Evolutionary conservation across 2,329 filamentous ascomycete species (phyloP).

Genomic region (Ophiocordyceps camponoti-leonardi): DNA sequence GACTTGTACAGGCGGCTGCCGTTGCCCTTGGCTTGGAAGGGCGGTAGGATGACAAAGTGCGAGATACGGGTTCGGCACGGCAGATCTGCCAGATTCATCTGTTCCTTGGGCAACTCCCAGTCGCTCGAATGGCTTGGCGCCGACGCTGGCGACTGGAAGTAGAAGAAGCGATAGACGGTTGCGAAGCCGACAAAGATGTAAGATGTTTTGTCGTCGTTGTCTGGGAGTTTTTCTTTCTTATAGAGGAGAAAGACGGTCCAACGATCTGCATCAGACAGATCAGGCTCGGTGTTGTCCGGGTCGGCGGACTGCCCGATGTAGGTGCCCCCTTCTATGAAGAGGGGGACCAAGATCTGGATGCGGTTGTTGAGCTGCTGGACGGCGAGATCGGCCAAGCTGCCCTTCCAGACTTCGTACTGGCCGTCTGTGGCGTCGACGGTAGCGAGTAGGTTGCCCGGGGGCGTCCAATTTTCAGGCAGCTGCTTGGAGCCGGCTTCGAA

Average conservation of each 20-base stretch:
- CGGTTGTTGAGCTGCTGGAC: slow-evolving; percentile 60
- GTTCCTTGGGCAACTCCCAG: slow-evolving; percentile 26
- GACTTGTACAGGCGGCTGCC: slow-evolving; percentile 66
- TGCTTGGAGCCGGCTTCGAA: slow-evolving; percentile 42
- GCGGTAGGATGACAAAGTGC: slow-evolving; percentile 81
- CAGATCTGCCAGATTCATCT: slow-evolving; percentile 38
- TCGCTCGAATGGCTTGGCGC: slow-evolving; percentile 20
- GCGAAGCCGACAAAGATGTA: slow-evolving; percentile 81
- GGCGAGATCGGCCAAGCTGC: slow-evolving; percentile 50
- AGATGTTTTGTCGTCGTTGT: slow-evolving; percentile 27
- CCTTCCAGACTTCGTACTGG: slow-evolving; percentile 72
- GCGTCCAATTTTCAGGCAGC: slow-evolving; percentile 34
- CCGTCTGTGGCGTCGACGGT: slow-evolving; percentile 43
- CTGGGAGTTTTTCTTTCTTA: slow-evolving; percentile 35
- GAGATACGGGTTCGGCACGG: slow-evolving; percentile 73
- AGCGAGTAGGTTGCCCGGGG: slow-evolving; percentile 58
- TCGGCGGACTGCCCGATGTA: slow-evolving; percentile 37
- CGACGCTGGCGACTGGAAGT: slow-evolving; percentile 32
- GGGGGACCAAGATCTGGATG: slow-evolving; percentile 64
- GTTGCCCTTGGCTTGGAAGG: slow-evolving; percentile 67
- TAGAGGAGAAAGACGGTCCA: slow-evolving; percentile 91
- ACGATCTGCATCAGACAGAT: slow-evolving; percentile 57
- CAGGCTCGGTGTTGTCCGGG: slow-evolving; percentile 40
- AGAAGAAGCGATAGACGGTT: slow-evolving; percentile 78
- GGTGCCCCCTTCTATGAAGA: slow-evolving; percentile 90